Conservation (phyloP, 2,329 filamentous ascomycete species). For the Fusarium sp. region DNA sequence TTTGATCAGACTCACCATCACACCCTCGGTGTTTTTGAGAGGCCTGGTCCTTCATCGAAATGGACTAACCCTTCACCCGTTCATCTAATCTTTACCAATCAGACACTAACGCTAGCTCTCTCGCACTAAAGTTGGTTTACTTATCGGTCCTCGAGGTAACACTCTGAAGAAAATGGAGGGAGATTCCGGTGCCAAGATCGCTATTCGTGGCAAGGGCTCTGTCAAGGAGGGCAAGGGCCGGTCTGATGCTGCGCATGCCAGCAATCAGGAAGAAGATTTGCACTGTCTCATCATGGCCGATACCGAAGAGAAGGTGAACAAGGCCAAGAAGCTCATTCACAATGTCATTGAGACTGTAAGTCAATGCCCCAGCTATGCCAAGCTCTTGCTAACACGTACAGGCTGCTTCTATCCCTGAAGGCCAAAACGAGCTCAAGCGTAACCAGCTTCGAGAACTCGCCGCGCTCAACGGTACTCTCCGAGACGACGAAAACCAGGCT, state of each 20-base stretch:
- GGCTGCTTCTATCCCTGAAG: conserved; percentile 98
- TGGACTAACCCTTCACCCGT: conserved; percentile 44
- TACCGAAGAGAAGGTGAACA: conserved; percentile 99
- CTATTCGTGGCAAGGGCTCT: conserved; percentile 98
- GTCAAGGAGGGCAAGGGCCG: conserved; percentile 99
- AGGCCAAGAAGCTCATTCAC: conserved; percentile 97
- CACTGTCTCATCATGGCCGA: conserved; percentile 99
- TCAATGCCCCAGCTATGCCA: conserved; percentile 37
- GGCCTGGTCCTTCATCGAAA: conserved; percentile 51
- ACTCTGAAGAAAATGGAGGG: conserved; percentile 99
- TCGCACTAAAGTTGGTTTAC: conserved; percentile 95
- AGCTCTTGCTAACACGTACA: conserved; percentile 55
- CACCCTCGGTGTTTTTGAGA: conserved; percentile 49
- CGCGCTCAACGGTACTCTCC: conserved; percentile 96
- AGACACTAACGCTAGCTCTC: conserved; percentile 92
- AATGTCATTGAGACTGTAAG: conserved; percentile 98
- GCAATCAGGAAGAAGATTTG: conserved; percentile 99
- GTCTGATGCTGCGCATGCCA: conserved; percentile 97
- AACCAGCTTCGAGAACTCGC: conserved; percentile 98
- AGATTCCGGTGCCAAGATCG: conserved; percentile 97
- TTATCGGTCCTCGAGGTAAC: conserved; percentile 99
- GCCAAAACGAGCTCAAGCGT: conserved; percentile 98
- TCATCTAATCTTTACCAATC: conserved; percentile 53
- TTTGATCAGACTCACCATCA: conserved; percentile 56
- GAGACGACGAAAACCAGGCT: conserved; percentile 98